Evolutionary conservation across 768 basidiomycete genomes (phyloP).

Genomic region (Leccinum sublutescens): DNA sequence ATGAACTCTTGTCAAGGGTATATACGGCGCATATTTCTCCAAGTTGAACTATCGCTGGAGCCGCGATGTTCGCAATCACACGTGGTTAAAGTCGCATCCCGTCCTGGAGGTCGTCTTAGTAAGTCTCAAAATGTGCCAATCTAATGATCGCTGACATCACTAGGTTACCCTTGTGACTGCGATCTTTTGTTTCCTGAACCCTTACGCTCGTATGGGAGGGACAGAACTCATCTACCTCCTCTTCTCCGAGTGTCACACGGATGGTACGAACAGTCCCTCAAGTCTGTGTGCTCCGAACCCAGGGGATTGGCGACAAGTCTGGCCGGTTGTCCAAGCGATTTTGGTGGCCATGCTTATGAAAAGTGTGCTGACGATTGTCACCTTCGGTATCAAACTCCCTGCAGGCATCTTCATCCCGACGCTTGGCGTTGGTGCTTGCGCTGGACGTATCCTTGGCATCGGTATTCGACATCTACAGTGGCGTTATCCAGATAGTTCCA

Average conservation of each 20-base stretch:
- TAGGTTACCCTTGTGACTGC: conserved; percentile 81
- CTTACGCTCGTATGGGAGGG: conserved; percentile 90
- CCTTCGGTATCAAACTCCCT: conserved; percentile 89
- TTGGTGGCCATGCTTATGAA: conserved; percentile 81
- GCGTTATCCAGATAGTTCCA: conserved; percentile 50
- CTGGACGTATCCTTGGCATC: conserved; percentile 85
- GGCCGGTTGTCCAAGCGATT: conserved; percentile 64
- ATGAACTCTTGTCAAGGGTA: conserved; percentile 50
- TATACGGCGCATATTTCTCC: conserved; percentile 93
- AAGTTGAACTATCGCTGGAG: conserved; percentile 90
- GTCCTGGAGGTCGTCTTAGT: conserved; percentile 82
- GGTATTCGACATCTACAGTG: conserved; percentile 73
- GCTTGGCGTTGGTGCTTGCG: conserved; percentile 91
- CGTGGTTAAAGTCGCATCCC: conserved; percentile 79
- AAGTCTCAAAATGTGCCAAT: conserved; percentile 24
- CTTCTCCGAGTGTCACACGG: conserved; percentile 78
- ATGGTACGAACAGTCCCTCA: conserved; percentile 51
- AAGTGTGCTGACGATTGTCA: conserved; percentile 76
- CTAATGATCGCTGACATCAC: conserved; percentile 11
- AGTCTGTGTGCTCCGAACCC: conserved; percentile 74
- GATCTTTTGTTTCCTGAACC: conserved; percentile 79
- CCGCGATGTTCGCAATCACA: conserved; percentile 74
- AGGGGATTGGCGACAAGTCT: conserved; percentile 50
- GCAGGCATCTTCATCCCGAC: conserved; percentile 98
- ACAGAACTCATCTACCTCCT: conserved; percentile 93